Evolutionary conservation across 441 rosid species (phyloP).

Genomic region (Erodium moschatum): DNA sequence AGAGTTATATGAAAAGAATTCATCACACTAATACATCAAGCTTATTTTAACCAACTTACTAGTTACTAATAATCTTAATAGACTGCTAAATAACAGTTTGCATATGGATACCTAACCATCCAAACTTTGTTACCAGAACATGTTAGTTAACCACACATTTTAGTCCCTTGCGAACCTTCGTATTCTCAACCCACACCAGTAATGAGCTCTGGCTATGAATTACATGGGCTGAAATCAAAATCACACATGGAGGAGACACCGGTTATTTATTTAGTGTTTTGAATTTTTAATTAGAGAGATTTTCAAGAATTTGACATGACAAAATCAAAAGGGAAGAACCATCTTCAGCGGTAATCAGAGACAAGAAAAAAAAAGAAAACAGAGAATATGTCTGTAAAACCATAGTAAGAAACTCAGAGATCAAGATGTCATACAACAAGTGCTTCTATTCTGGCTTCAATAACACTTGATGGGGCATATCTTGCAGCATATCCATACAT

Average conservation of each 20-base stretch:
- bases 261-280: too few relatives aligned
- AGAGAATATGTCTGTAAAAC: conserved; percentile 13
- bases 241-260: neutral
- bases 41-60: neutral
- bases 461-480: conserved; percentile 93
- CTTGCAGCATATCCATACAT: conserved; percentile 99
- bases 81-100: conserved; percentile 3
- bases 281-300: neutral
- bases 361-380: conserved; percentile 9
- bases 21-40: neutral
- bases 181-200: neutral
- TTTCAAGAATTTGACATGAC: conserved; percentile 1
- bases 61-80: neutral
- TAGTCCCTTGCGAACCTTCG: neutral
- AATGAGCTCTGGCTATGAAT: neutral
- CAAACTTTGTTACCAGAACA: neutral
- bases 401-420: conserved; percentile 17
- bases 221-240: neutral
- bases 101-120: neutral
- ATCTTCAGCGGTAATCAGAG: conserved; percentile 9
- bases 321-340: neutral
- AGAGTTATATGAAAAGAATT: neutral
- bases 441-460: conserved; percentile 98
- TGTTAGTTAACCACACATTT: conserved; percentile 11
- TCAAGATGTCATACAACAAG: conserved; percentile 63